Evolutionary conservation across 305 asterid species (phyloP), one percentile per base, ranked within the genome.

Genomic region (Fraxinus dipetala): DNA sequence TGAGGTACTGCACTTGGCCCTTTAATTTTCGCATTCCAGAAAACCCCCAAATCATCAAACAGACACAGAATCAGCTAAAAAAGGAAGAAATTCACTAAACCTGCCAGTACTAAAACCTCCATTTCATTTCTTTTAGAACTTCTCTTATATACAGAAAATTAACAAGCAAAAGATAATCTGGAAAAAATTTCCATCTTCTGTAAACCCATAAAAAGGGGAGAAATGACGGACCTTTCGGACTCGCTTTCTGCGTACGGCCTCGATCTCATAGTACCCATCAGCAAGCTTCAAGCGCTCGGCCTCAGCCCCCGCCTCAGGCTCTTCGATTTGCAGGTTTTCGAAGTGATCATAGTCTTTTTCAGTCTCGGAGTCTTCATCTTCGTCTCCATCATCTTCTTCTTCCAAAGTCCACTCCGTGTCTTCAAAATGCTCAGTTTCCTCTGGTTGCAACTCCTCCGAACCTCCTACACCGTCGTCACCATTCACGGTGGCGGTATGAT

Each of bases 1-100:
- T 92, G 75, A 93, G 91, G 85, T 96, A 96, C 89, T 96, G 97
- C 80, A 87, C 89, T 87, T 91, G 86, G 18, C 99, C 98, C 98
- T 94, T 83, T 76, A 26, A 76, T 84, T 87, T 85, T 72, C 40
- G 88, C 90, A 88, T 81, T 88, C 85, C 88, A 84, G 78, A 80
- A 18, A 82, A 84, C 45, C 32, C 80, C 67, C 81, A 61, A 61
- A 51, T 51, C 63, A 51, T 51, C 63, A 51, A 16, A 16, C 63
- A 51, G 63, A 51, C 22, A 51, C 63, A 51, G 5, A 51, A 51
- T 51, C 24, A 51, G 63, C 63, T 51, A 40, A 51, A 51, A 51
- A 48, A 1, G 63, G 63, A 51, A 51, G 63, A 51, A 51, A 51
- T 51, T 51, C 63, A 16, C 7, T 16, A 51, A 51, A 51, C 20